phyloP scores from a whole-genome alignment of 2,329 filamentous ascomycete species.

The Xylaria multiplex region DNA sequence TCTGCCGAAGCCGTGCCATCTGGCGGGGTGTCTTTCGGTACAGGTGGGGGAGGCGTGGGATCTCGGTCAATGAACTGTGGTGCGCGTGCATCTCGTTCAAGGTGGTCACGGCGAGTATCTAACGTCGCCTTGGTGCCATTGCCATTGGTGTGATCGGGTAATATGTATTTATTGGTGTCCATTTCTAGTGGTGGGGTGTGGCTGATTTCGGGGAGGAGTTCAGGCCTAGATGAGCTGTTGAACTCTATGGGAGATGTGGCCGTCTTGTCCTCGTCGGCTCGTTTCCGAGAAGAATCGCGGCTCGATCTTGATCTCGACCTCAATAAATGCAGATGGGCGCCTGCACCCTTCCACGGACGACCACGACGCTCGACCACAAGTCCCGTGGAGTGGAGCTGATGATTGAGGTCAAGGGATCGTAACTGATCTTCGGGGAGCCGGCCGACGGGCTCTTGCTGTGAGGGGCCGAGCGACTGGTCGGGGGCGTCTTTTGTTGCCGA shows the following conservation, averaged over 20 bases:
- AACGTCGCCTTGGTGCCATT: constrained; percentile 72
- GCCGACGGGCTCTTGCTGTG: constrained; percentile 63
- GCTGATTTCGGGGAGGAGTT: constrained; percentile 63
- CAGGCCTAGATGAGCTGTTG: constrained; percentile 44
- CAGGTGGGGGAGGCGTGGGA: constrained; percentile 52
- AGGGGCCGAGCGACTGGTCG: constrained; percentile 48
- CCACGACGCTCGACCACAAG: constrained; percentile 71
- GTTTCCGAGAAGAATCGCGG: constrained; percentile 46
- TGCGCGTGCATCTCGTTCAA: constrained; percentile 61
- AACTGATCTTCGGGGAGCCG: constrained; percentile 77
- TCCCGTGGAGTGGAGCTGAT: constrained; percentile 64
- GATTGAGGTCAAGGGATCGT: constrained; percentile 73
- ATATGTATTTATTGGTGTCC: constrained; percentile 78
- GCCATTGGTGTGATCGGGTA: constrained; percentile 75
- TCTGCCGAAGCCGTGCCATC: constrained; percentile 53
- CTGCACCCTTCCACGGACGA: constrained; percentile 76
- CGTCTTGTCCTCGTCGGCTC: constrained; percentile 38
- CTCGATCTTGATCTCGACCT: constrained; percentile 48
- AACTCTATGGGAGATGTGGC: constrained; percentile 28
- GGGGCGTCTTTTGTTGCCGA: constrained; percentile 51
- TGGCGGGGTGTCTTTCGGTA: constrained; percentile 64
- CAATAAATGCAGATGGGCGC: constrained; percentile 58
- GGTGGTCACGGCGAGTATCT: constrained; percentile 66
- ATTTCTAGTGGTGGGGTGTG: constrained; percentile 64
- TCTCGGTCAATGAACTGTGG: constrained; percentile 51